Conservation (phyloP, 257 asterid genomes). For the Echites panduratus region DNA sequence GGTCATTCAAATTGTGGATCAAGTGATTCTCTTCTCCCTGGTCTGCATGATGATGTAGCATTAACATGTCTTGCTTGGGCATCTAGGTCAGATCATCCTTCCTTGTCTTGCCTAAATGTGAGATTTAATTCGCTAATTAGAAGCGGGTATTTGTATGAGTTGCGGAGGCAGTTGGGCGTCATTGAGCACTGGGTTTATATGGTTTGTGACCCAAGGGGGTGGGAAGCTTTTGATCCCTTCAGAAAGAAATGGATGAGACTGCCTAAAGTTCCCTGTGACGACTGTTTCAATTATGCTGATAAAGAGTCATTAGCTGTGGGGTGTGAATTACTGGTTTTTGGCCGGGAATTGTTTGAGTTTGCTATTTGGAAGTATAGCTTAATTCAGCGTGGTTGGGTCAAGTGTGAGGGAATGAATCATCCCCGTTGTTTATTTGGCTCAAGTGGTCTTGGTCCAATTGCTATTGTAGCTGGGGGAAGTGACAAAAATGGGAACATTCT, state of each 20-base stretch:
- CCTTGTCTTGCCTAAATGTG: conserved; percentile 50
- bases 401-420: conserved; percentile 63
- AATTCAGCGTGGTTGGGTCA: conserved; percentile 45
- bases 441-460: conserved; percentile 56
- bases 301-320: conserved; percentile 86
- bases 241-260: conserved; percentile 65
- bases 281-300: conserved; percentile 72
- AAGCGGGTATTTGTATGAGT: conserved; percentile 63
- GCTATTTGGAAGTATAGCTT: conserved; percentile 83
- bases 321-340: conserved; percentile 70
- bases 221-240: conserved; percentile 88
- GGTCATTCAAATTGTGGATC: conserved; percentile 34
- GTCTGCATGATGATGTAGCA: conserved; percentile 68
- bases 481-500: conserved; percentile 64
- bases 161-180: conserved; percentile 55
- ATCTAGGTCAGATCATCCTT: conserved; percentile 63
- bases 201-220: conserved; percentile 89
- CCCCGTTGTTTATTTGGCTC: conserved; percentile 87
- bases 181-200: conserved; percentile 86
- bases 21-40: conserved; percentile 58
- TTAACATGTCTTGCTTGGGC: conserved; percentile 63
- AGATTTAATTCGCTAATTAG: conserved; percentile 48
- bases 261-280: conserved; percentile 83
- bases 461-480: conserved; percentile 76
- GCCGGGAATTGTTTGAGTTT: conserved; percentile 70